Evolutionary conservation across 2,329 filamentous ascomycete species (phyloP).

Genomic region (Venturia carpophila): DNA sequence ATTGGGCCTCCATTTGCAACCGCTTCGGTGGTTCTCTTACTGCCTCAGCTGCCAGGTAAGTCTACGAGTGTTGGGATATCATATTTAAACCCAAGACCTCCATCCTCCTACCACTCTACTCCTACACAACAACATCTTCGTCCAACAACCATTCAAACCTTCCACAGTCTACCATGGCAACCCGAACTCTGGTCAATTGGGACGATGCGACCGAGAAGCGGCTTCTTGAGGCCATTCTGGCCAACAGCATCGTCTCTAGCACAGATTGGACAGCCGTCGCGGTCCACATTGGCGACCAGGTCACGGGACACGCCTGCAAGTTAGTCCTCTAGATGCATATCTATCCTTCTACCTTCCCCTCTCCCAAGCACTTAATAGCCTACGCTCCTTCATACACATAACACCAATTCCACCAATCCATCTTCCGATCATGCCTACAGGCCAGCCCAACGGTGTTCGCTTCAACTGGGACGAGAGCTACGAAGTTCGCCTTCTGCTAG

Average conservation of each 20-base stretch:
- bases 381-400: background rate
- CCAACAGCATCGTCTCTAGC: background rate
- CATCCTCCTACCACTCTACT: background rate
- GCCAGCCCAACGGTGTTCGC: conserved; percentile 4
- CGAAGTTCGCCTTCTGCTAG: conserved; percentile 11
- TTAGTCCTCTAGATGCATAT: background rate
- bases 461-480: conserved; percentile 14
- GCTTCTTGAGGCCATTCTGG: conserved; percentile 13
- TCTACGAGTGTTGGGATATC: background rate
- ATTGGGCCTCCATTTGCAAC: conserved; percentile 3
- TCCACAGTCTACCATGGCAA: conserved; percentile 25
- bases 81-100: background rate
- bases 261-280: conserved; percentile 8
- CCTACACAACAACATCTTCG: background rate
- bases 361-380: background rate
- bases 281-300: conserved; percentile 5
- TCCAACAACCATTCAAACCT: background rate
- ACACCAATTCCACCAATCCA: background rate
- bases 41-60: conserved; percentile 13
- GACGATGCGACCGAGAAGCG: conserved; percentile 17
- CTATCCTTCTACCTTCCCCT: background rate
- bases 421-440: conserved; percentile 3
- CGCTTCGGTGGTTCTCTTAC: conserved; percentile 10
- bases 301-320: background rate
- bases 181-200: conserved; percentile 27